These are phyloP conservation scores for Musa beccarii DNA, from an alignment of 176 grass and related monocot species.

Conservation along the genomic window DNA sequence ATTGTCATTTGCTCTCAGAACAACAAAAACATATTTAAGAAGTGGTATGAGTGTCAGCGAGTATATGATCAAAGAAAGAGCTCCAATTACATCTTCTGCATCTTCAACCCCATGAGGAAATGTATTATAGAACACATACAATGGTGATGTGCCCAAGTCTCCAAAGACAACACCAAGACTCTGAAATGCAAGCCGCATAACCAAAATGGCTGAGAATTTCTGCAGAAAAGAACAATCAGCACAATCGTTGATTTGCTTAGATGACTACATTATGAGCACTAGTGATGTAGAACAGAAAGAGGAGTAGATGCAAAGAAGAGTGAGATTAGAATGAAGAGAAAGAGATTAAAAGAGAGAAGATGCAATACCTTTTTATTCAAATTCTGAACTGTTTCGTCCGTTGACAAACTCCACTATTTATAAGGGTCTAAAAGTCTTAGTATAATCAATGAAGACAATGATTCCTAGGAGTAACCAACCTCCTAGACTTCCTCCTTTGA, in stretches of 20 bases:
- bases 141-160: slow-evolving; percentile 79
- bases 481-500: too few species aligned
- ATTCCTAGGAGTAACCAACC: too few species aligned
- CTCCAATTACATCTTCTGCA: slow-evolving; percentile 73
- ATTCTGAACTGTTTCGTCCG: too few species aligned
- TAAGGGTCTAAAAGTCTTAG: too few species aligned
- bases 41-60: slow-evolving; percentile 90
- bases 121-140: slow-evolving; percentile 90
- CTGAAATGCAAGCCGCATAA: slow-evolving; percentile 81
- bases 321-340: too few species aligned
- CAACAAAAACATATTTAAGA: slow-evolving; percentile 87
- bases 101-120: slow-evolving; percentile 70
- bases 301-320: too few species aligned
- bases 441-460: too few species aligned
- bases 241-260: neutral
- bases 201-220: slow-evolving; percentile 69
- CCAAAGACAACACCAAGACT: slow-evolving; percentile 96
- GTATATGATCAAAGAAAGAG: slow-evolving; percentile 95
- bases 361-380: too few species aligned
- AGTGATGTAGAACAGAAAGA: neutral
- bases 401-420: too few species aligned
- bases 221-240: slow-evolving; percentile 27
- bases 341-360: too few species aligned
- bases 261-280: neutral
- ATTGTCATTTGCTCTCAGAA: slow-evolving; percentile 81